Evolutionary conservation across 1,139 yeast species (phyloP), one percentile per base, ranked within the genome.

Genomic region (Saccharomyces hybrid): DNA sequence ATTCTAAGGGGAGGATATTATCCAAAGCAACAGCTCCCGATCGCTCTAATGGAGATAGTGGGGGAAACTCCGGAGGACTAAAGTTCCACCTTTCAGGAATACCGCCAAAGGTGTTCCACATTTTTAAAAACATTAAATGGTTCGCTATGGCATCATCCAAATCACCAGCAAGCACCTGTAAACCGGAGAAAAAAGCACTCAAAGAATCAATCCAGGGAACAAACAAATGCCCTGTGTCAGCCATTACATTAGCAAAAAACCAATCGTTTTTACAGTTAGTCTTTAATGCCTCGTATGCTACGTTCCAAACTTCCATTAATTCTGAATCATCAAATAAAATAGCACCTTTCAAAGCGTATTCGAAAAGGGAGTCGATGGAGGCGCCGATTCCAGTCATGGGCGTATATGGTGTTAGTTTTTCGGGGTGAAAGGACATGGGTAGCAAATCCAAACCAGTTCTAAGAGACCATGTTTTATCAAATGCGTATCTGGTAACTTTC

Each of bases 281-380:
- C 7, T 73, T 70, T 5, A 91, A 71, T 0, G 96, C 81, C 49
- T 71, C 73, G 62, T 85, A 85, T 0, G 87, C 76, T 2, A 72
- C 69, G 34, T 76, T 70, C 79, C 91, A 91, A 0, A 88, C 82
- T 0, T 74, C 65, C 70, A 78, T 75, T 67, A 87, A 75, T 38
- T 76, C 73, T 14, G 76, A 74, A 65, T 90, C 96, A 61, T 86
- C 76, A 58, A 90, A 89, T 8, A 91, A 64, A 11, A 90, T 79
- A 2, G 91, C 75, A 27, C 84, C 82, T 65, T 91, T 91, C 42
- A 88, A 76, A 0, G 96, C 88, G 67, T 91, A 88, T 65, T 91
- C 98, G 67, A 86, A 91, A 64, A 88, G 88, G 0, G 96, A 89
- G 70, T 91, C 98, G n/a, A 88, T 81, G 2, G 96, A 86, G 0